phyloP scores from a whole-genome alignment of 371 early-diverging fungal species.

The Chytridium lagenaria region DNA sequence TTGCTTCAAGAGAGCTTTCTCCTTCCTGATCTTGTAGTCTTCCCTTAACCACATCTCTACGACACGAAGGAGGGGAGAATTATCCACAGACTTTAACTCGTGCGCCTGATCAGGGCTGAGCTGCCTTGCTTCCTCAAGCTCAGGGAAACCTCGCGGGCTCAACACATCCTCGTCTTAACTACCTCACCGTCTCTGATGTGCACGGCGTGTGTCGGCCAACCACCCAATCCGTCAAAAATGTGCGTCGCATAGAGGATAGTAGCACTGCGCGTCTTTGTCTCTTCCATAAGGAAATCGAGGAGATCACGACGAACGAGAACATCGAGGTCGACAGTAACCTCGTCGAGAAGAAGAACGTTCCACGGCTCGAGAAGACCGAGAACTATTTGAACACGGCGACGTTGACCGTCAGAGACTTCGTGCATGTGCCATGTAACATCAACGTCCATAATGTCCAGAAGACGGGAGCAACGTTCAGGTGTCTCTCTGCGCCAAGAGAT shows the following conservation, averaged over 20 bases:
- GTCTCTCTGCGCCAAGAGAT: constrained; percentile 69
- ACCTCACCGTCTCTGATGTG: constrained; percentile 71
- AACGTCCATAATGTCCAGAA: constrained; percentile 72
- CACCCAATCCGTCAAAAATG: constrained; percentile 61
- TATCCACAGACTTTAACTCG: constrained; percentile 18
- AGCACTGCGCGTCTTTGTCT: constrained; percentile 68
- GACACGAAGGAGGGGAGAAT: constrained; percentile 71
- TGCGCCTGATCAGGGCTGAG: constrained; percentile 5
- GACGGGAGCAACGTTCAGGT: constrained; percentile 65
- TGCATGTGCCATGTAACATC: constrained; percentile 77
- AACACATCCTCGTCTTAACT: constrained; percentile 47
- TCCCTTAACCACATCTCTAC: constrained; percentile 66
- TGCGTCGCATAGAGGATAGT: constrained; percentile 74
- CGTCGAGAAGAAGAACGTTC: constrained; percentile 75
- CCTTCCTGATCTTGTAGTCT: constrained; percentile 53
- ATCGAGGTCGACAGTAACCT: constrained; percentile 85
- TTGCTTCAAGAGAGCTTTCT: constrained; percentile 41
- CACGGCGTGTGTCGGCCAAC: constrained; percentile 78
- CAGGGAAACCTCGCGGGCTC: constrained; percentile 53
- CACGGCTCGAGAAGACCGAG: constrained; percentile 78
- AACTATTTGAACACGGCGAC: constrained; percentile 71
- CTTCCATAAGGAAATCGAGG: constrained; percentile 65
- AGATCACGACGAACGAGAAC: constrained; percentile 75
- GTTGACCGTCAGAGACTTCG: constrained; percentile 72
- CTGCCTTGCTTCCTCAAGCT: constrained; percentile 49